Conservation (phyloP, 192 early-diverging fungal species). For the Spinellus fusiger region DNA sequence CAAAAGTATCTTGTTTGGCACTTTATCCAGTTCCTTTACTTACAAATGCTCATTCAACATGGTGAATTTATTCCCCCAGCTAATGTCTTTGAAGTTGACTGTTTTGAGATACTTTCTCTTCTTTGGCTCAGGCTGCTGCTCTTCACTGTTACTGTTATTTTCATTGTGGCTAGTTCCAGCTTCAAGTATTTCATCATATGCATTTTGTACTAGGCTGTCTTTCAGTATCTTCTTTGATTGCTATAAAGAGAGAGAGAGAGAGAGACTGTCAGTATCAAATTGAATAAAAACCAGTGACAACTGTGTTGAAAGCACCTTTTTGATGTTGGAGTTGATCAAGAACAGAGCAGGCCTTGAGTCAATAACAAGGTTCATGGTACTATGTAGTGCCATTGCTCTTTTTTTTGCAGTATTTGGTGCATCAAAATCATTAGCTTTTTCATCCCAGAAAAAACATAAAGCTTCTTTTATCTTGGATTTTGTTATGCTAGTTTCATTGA, state of each 20-base stretch:
- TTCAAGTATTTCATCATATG: constrained; percentile 8
- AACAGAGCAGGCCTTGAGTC: constrained; percentile 13
- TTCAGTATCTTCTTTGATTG: constrained; percentile 3
- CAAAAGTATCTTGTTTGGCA: constrained; percentile 9
- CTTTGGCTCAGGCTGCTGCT: constrained; percentile 9
- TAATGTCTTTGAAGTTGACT: neutral
- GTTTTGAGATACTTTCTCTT: constrained; percentile 4
- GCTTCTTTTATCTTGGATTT: constrained; percentile 1
- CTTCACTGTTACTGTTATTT: constrained; percentile 3
- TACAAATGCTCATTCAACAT: constrained; percentile 6
- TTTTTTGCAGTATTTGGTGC: constrained; percentile 4
- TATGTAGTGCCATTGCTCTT: constrained; percentile 5
- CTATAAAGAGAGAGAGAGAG: constrained; percentile 2
- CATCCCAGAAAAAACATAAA: constrained; percentile 5
- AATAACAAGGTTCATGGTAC: constrained; percentile 4
- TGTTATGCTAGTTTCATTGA: constrained; percentile 8
- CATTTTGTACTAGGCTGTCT: constrained; percentile 7
- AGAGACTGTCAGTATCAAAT: neutral
- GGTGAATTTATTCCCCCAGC: constrained; percentile 1
- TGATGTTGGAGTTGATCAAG: constrained; percentile 7
- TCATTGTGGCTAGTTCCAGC: constrained; percentile 6
- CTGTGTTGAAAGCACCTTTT: neutral
- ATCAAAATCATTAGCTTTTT: constrained; percentile 1
- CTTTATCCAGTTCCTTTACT: neutral
- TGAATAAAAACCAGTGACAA: neutral